Base-by-base conservation (phyloP, 2,329 filamentous ascomycete species). In the Akanthomyces dipterigenus region DNA sequence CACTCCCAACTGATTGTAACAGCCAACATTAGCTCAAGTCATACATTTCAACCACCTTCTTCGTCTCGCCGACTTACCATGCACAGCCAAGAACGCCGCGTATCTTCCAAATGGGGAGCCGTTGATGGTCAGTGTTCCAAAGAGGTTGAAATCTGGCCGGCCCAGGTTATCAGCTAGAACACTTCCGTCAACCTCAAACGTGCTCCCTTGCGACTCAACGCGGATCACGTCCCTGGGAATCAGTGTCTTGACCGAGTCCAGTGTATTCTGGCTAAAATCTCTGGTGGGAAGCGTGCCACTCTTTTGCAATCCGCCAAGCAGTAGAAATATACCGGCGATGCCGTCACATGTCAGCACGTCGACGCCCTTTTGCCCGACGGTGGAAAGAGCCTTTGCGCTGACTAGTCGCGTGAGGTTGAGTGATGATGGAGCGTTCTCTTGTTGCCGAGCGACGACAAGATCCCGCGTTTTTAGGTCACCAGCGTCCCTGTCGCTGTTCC, bases 311-410 rank as follows among this genome's bases (percentile, higher is more conserved):
- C 73, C 71, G 0, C 66, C 24, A 4, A 59, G 40, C 9, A 75
- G 50, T 11, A 71, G 69, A 0, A 64, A 61, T 7, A 75, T 9
- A 2, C 73, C 73, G 6, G 70, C 73, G 5, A 75, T 60, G 12
- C 73, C 73, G 62, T 71, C 65, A 50, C 72, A 75, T 0, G 65
- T 69, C 14, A 76, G 65, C 0, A 67, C 60, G 24, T 75, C 67
- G 16, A 73, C 56, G 18, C 66, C 68, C 5, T 65, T 67, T 60
- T 75, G 73, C 1, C 66, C 46, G 1, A 70, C 64, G 8, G 64
- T 66, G 0, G 72, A 73, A 8, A 75, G 60, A 1, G 67, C 67
- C n/a, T 68, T 64, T 6, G 70, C 67, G 20, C 68, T 69, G 22
- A 74, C 61, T 9, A 72, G 63, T 2, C 64, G 62, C 14, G 69